Conservation (phyloP, 2,329 filamentous ascomycete genomes). For the Cladophialophora psammophila region DNA sequence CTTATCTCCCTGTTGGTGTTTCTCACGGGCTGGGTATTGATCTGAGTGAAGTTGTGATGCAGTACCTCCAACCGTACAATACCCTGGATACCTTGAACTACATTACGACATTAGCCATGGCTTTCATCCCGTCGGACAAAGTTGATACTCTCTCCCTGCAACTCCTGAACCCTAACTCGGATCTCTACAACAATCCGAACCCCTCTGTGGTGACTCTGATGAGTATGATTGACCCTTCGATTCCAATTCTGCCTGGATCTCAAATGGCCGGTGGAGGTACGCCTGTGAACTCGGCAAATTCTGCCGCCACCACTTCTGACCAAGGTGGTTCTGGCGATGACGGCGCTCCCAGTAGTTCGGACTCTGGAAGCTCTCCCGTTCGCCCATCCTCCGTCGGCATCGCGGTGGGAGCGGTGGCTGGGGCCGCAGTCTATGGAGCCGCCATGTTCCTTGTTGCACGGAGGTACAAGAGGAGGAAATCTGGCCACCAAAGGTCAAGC, state of each 20-base stretch:
- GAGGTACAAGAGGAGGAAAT: constrained; percentile 85
- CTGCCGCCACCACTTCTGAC: constrained; percentile 45
- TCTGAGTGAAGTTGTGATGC: constrained; percentile 41
- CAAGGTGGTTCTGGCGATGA: constrained; percentile 47
- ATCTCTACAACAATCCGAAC: constrained; percentile 74
- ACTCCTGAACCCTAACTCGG: constrained; percentile 74
- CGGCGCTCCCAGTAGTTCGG: constrained; percentile 58
- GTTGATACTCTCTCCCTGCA: constrained; percentile 73
- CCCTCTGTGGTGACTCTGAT: constrained; percentile 75
- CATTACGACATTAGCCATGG: constrained; percentile 79
- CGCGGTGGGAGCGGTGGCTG: constrained; percentile 76
- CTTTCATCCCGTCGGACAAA: constrained; percentile 75
- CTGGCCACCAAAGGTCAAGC: constrained; percentile 77
- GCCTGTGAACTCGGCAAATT: constrained; percentile 44
- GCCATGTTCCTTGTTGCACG: constrained; percentile 94
- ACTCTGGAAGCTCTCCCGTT: constrained; percentile 50
- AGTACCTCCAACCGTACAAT: constrained; percentile 45
- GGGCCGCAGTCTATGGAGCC: constrained; percentile 86
- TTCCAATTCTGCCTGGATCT: constrained; percentile 68
- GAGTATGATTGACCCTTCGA: constrained; percentile 80
- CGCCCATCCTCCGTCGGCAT: constrained; percentile 66
- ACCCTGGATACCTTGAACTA: constrained; percentile 71
- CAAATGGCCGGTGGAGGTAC: constrained; percentile 51
- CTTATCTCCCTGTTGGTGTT: constrained; percentile 75
- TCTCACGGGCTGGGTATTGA: constrained; percentile 65